Base-by-base conservation (phyloP, 805 yeast genomes). In the Myxozyma udenii region DNA sequence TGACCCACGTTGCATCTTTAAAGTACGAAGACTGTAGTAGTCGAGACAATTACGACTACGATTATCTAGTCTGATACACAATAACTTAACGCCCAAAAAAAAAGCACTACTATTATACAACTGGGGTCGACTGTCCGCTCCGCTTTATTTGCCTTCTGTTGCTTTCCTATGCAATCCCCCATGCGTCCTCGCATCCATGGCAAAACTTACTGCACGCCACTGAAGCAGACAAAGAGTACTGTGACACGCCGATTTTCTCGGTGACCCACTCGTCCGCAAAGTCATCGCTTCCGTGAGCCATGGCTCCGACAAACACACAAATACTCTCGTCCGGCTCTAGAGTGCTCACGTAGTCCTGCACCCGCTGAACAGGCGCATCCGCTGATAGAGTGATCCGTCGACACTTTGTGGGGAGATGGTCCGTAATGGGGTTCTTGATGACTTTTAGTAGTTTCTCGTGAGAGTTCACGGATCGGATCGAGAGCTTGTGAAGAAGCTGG, bases 161-260 rank as follows among this genome's bases (percentile, higher is more conserved):
- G 38, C 6, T 7, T 35, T 12, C 16, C 53, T 63, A 77, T 66
- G 73, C 69, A 64, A 93, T 90, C 41, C 81, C 83, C 98, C 98
- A 93, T 24, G 95, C 95, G 71, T 93, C 98, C 74, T 93, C 98
- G 66, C 96, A 88, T 44, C 98, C 98, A 66, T 93, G 98, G 70
- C 98, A 91, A 74, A 93, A 89, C 71, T 93, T 93, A 59, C 96
- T 86, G 71, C 98, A 93, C 3, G 98, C 98, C 50, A 93, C 97
- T 11, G 97, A 89, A 2, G 98, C 98, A 48, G 95, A 86, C 57
- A 93, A 78, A 46, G 98, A 95, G 69, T 90, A 93, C 65, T 91
- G 89, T 32, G 97, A 88, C 51, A 93, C 83, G 62, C 97, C 97
- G 53, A 93, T 85, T 66, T 91, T 93, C 70, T 93, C 98, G 68